Base-by-base conservation (phyloP, 164 flowering plant species). In the Magnolia officinalis region DNA sequence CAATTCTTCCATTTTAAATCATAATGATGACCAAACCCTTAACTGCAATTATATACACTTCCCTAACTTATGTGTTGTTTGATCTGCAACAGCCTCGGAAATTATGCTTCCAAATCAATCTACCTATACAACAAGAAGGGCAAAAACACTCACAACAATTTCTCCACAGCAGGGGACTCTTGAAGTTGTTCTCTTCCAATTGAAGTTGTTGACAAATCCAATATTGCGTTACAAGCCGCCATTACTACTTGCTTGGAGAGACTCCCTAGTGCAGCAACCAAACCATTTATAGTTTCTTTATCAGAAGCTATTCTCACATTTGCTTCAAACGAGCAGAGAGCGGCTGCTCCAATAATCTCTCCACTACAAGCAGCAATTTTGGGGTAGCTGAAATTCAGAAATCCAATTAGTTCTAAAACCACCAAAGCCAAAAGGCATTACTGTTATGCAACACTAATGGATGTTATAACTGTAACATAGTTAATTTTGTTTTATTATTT, bases 191-290 rank as follows among this genome's bases (percentile, higher is more conserved):
- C 78, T 29, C 87, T 75, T 29, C 88, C 97, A 50, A 83, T 6
- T 1, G 78, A 78, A 7, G 89, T 87, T 0, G 90, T 80, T 6
- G 86, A 84, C 69, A 92, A 50, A 84, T 92, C 97, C 86, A 90
- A 77, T 63, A 90, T 63, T 19, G 93, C 89, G 85, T 85, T 86
- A 70, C 88, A 85, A 4, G 84, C 92, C 78, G 88, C 87, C 78
- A 75, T 19, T 0, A 77, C 51, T 4, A 86, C 82, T 8, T 23
- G 77, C 76, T 74, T 76, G 0, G 37, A 65, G 7, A 80, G n/a
- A 74, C 77, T 73, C 61, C 45, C 61, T n/a, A 88, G 16, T 61
- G 67, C 77, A 1, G 72, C 55, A 29, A 87, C 20, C 59, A 90
- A 78, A 66, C 79, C 86, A 77, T 72, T 78, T n/a, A 90, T 55